These are phyloP conservation scores for Eucalyptus marginata DNA, from an alignment of 345 rosid genomes.

Conservation along the genomic window DNA sequence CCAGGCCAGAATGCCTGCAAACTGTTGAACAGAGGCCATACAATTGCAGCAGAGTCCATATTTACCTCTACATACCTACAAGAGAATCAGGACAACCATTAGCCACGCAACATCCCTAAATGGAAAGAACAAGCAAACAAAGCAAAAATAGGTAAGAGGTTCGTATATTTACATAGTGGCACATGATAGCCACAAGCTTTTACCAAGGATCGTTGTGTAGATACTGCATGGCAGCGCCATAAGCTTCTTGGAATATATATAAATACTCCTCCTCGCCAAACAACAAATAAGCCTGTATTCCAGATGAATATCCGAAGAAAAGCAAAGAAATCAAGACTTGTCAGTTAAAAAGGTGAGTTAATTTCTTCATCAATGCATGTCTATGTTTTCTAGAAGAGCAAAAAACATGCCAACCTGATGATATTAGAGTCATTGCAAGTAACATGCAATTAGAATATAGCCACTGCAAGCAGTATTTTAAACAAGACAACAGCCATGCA, in stretches of 20 bases:
- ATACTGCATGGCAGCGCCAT: constrained; percentile 79
- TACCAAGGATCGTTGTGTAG: constrained; percentile 98
- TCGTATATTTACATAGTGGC: constrained; percentile 6
- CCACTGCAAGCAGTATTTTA: background rate
- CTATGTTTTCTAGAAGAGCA: background rate
- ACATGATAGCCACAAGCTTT: constrained; percentile 13
- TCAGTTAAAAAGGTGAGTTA: background rate
- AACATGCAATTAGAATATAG: background rate
- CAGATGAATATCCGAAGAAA: background rate
- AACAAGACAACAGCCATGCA: background rate
- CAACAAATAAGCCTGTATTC: constrained; percentile 76
- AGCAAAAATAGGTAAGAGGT: background rate
- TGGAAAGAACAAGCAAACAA: background rate
- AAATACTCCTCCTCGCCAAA: constrained; percentile 95
- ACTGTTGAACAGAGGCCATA: constrained; percentile 95
- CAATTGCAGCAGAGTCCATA: constrained; percentile 97
- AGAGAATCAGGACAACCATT: background rate
- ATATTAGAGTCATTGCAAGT: background rate
- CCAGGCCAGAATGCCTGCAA: constrained; percentile 99
- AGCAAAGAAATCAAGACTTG: background rate
- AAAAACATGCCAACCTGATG: background rate
- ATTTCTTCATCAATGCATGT: background rate
- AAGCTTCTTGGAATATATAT: constrained; percentile 92
- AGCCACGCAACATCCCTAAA: background rate
- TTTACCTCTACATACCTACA: constrained; percentile 97